Evolutionary conservation across 2,329 filamentous ascomycete species (phyloP), one percentile per base, ranked within the genome.

Genomic region (Nothophaeocryptopus gaeumannii): DNA sequence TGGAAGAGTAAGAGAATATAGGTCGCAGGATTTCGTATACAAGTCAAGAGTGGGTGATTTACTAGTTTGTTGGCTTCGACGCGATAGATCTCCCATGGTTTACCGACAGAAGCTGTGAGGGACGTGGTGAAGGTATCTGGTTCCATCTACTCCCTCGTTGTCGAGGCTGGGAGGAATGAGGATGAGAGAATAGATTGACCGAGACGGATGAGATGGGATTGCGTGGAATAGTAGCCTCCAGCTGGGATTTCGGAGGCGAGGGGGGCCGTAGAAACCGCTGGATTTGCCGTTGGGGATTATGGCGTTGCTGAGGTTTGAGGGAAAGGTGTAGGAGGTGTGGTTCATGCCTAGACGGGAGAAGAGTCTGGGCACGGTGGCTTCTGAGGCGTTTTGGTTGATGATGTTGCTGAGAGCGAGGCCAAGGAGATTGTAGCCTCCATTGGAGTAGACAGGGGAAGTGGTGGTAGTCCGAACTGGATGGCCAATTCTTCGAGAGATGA

Each of bases 91-190:
- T 78, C 75, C 74, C 74, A 78, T 0, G 74, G 73, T 8, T 64
- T 65, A 7, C 75, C 75, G 20, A 78, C 61, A 29, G 69, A 65
- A 34, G 65, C 62, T 66, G 65, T 36, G 65, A 61, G 1, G 67
- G 69, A 39, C 9, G 39, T 0, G 70, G 67, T 0, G 73, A 74
- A 53, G 69, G 65, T 3, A 67, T 57, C 1, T 63, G 59, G 2
- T 72, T 74, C 75, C 52, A 78, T 64, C 75, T 74, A 78, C 15
- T 61, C 56, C 2, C 72, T 66, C 1, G 76, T 75, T 37, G 68
- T 53, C 5, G 54, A 56, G 0, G 69, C 58, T 0, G 69, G 60
- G 20, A 52, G 38, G 2, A 49, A 16, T 10, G 45, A 40, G 26
- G 33, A 46, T 7, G 37, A 36, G 3, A 52, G 15, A 14, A 52